Conservation (phyloP, 768 basidiomycete species). For the Gymnopilus junonius region DNA sequence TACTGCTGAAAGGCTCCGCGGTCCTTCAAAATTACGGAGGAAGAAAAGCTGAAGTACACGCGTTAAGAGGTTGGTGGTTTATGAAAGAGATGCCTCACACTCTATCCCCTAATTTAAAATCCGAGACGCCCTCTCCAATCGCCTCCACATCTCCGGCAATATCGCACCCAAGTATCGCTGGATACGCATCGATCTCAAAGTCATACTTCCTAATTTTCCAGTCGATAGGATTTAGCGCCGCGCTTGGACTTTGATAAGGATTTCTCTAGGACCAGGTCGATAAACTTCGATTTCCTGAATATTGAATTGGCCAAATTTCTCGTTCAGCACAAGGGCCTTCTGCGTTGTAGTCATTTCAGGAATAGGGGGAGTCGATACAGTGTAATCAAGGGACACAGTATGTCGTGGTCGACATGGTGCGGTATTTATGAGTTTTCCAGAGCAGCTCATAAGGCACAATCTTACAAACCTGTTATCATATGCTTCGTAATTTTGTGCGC, state of each 20-base stretch:
- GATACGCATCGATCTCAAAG: constrained; percentile 44
- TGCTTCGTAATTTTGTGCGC: too few species aligned
- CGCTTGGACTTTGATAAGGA: constrained; percentile 52
- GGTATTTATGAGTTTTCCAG: too few species aligned
- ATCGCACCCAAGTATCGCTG: constrained; percentile 51
- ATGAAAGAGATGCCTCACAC: constrained; percentile 38
- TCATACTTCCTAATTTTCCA: constrained; percentile 52
- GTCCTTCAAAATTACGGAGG: constrained; percentile 43
- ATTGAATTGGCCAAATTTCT: constrained; percentile 30
- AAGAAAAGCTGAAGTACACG: constrained; percentile 5
- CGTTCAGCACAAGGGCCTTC: constrained; percentile 29
- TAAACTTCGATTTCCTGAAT: constrained; percentile 39
- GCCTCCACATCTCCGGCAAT: constrained; percentile 52
- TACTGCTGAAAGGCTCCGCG: constrained; percentile 49
- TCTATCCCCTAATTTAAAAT: constrained; percentile 53
- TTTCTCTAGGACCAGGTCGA: constrained; percentile 48
- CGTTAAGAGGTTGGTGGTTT: neutral
- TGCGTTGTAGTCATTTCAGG: constrained; percentile 20
- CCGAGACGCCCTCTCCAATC: constrained; percentile 52
- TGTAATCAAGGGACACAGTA: neutral
- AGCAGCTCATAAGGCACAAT: too few species aligned
- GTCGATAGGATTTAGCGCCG: constrained; percentile 57
- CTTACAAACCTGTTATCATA: too few species aligned
- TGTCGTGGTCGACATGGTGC: too few species aligned
- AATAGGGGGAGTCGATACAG: neutral